phyloP scores from a whole-genome alignment of 2,329 filamentous ascomycete genomes.

The Arachnomyces sp. region DNA sequence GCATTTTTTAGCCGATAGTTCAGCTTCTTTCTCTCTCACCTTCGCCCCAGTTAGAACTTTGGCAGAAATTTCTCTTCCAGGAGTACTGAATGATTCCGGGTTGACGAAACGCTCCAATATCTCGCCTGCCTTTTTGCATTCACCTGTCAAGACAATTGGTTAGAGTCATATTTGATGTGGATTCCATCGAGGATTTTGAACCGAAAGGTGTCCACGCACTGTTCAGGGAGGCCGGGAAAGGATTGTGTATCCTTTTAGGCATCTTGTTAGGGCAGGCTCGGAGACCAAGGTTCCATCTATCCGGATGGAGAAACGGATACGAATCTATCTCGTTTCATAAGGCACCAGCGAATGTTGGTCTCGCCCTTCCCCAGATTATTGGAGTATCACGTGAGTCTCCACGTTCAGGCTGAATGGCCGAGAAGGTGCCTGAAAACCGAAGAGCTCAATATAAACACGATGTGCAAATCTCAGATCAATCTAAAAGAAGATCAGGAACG shows the following conservation, averaged over 20 bases:
- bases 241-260: constrained; percentile 17
- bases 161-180: not conserved
- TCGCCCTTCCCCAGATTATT: no score
- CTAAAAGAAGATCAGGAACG: no score
- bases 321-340: no score
- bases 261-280: constrained; percentile 4
- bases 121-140: constrained; percentile 78
- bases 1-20: no score
- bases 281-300: no score
- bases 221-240: constrained; percentile 16
- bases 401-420: no score
- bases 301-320: no score
- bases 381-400: no score
- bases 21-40: constrained; percentile 32
- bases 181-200: constrained; percentile 18
- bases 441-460: no score
- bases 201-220: constrained; percentile 2
- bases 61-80: constrained; percentile 82
- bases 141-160: constrained; percentile 40
- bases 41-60: constrained; percentile 74
- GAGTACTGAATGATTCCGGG: constrained; percentile 71
- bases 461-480: no score
- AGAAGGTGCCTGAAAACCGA: no score
- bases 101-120: constrained; percentile 81
- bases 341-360: no score